Conservation (phyloP, 805 yeast genomes). For the Ogataea polymorpha region DNA sequence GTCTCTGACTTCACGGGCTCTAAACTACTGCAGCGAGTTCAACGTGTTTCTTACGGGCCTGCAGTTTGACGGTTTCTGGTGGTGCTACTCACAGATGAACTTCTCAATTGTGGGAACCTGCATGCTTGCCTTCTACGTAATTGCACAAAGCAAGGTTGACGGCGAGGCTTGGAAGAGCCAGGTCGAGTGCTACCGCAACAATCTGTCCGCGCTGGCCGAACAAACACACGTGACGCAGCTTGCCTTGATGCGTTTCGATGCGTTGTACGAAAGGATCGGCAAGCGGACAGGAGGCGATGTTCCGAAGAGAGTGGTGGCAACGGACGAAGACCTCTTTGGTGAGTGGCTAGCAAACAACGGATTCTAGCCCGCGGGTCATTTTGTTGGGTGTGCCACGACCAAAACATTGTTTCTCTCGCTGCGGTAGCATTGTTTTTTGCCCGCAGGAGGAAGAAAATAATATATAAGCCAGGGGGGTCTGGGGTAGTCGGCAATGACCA, state of each 20-base stretch:
- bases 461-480: too few species aligned
- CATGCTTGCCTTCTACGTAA: background rate
- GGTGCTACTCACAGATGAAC: conserved; percentile 11
- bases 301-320: background rate
- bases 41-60: conserved; percentile 1
- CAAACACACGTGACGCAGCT: conserved; percentile 1
- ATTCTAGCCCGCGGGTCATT: conserved; percentile 1
- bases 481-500: too few species aligned
- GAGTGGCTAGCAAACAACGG: conserved; percentile 10
- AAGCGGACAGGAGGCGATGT: too few species aligned
- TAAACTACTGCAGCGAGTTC: background rate
- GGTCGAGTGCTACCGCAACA: conserved; percentile 1
- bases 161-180: conserved; percentile 4
- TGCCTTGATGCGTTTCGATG: conserved; percentile 6
- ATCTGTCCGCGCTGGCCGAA: conserved; percentile 1
- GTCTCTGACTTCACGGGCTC: background rate
- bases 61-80: conserved; percentile 8
- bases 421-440: too few species aligned
- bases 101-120: conserved; percentile 5
- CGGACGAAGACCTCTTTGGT: conserved; percentile 9
- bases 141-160: conserved; percentile 3
- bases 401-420: too few species aligned
- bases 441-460: too few species aligned
- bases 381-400: too few species aligned
- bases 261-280: too few species aligned